phyloP scores from a whole-genome alignment of 2,329 filamentous ascomycete genomes.

The Rasamsonia emersonii region DNA sequence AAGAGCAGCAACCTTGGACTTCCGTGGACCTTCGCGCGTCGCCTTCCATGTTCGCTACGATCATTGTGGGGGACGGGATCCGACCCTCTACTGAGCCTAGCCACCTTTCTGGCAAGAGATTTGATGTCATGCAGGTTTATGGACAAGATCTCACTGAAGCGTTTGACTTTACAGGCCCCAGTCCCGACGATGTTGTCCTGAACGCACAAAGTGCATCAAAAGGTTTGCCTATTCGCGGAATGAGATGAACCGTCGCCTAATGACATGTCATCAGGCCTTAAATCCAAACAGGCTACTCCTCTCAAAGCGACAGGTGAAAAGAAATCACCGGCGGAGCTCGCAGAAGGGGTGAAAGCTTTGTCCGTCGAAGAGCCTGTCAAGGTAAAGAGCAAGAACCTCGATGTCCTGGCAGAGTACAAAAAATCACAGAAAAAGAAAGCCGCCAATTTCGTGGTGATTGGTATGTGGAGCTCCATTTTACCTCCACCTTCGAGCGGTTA shows the following conservation, averaged over 20 bases:
- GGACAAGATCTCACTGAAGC: conserved; percentile 34
- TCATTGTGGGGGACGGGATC: conserved; percentile 27
- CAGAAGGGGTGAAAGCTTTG: conserved; percentile 41
- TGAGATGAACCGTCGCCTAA: conserved; percentile 29
- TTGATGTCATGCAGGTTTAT: conserved; percentile 30
- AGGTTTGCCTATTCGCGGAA: conserved; percentile 55
- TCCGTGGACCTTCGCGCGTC: conserved; percentile 30
- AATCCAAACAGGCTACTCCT: conserved; percentile 32
- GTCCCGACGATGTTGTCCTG: conserved; percentile 82
- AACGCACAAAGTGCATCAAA: conserved; percentile 67
- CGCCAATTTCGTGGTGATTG: conserved; percentile 87
- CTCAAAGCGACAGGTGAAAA: conserved; percentile 32
- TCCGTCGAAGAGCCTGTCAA: conserved; percentile 43
- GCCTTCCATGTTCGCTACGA: conserved; percentile 45
- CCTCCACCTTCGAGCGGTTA: conserved; percentile 9
- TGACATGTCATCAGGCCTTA: conserved; percentile 36
- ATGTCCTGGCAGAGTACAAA: conserved; percentile 74
- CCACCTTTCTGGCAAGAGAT: conserved; percentile 21
- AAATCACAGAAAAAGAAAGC: conserved; percentile 68
- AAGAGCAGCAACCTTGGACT: conserved; percentile 10
- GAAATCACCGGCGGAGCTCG: conserved; percentile 35
- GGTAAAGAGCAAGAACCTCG: conserved; percentile 65
- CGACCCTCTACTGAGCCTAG: conserved; percentile 22
- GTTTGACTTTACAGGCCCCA: conserved; percentile 68
- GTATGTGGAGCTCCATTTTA: conserved; percentile 40